These are phyloP conservation scores for Cryphonectria radicalis DNA, from an alignment of 2,329 filamentous ascomycete genomes.

Conservation along the genomic window DNA sequence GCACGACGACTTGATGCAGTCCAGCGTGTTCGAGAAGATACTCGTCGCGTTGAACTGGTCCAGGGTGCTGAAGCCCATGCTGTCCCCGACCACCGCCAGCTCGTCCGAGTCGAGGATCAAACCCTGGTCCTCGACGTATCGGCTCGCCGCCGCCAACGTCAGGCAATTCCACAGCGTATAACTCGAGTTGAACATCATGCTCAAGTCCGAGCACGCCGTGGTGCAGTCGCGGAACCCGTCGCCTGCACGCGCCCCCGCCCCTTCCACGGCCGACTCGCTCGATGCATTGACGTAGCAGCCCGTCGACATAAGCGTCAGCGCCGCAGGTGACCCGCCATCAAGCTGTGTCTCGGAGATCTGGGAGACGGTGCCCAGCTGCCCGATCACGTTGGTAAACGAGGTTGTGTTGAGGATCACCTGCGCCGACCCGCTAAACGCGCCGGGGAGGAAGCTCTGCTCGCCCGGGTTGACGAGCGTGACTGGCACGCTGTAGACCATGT, in stretches of 20 bases:
- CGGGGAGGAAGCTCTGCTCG: constrained; percentile 24
- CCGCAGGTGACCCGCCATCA: neutral
- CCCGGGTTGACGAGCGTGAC: constrained; percentile 20
- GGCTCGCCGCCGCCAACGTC: constrained; percentile 21
- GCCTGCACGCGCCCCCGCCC: constrained; percentile 7
- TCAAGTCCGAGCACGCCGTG: constrained; percentile 14
- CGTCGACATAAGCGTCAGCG: constrained; percentile 18
- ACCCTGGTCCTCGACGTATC: neutral
- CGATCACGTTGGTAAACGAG: constrained; percentile 20
- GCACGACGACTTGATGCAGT: constrained; percentile 25
- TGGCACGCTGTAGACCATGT: constrained; percentile 1
- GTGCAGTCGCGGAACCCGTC: constrained; percentile 23
- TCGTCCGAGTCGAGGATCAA: constrained; percentile 12
- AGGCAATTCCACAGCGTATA: constrained; percentile 28
- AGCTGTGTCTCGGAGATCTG: constrained; percentile 4
- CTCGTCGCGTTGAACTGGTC: constrained; percentile 23
- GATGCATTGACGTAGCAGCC: constrained; percentile 26
- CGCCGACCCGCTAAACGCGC: constrained; percentile 20
- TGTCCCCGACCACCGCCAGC: constrained; percentile 11
- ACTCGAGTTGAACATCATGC: constrained; percentile 26
- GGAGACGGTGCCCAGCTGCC: constrained; percentile 16
- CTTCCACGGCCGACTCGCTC: constrained; percentile 8
- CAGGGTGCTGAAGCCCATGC: constrained; percentile 20
- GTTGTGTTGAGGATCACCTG: constrained; percentile 27
- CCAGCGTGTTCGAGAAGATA: constrained; percentile 13